A percentile compares a stretch with the other conserved stretches of the same genome.
These are phyloP conservation scores for Lyophyllum semitale DNA, from an alignment of 768 basidiomycete species.

Conservation along the genomic window DNA sequence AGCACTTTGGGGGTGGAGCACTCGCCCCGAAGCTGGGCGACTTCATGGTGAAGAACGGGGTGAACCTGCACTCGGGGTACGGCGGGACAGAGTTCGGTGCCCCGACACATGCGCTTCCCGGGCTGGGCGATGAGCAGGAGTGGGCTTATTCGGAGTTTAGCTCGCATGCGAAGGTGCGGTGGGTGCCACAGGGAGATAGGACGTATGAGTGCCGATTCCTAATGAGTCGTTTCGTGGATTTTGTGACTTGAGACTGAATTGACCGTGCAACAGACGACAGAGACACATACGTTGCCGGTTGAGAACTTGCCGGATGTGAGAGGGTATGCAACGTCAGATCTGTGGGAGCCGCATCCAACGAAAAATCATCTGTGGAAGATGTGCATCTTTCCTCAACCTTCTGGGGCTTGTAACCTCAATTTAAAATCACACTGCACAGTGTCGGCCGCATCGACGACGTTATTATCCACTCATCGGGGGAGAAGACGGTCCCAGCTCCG, in stretches of 20 bases:
- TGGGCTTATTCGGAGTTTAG: conserved; percentile 35
- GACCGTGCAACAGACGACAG: conserved; percentile 19
- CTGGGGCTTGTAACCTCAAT: not conserved
- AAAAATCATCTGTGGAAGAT: conserved; percentile 36
- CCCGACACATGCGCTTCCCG: conserved; percentile 3
- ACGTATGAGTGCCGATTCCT: conserved; percentile 39
- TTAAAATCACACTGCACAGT: conserved; percentile 12
- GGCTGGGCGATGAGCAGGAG: conserved; percentile 18
- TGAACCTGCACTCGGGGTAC: conserved; percentile 21
- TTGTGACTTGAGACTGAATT: not conserved
- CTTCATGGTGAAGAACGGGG: conserved; percentile 25
- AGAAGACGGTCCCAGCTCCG: conserved; percentile 37
- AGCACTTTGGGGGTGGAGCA: conserved; percentile 29
- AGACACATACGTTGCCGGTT: conserved; percentile 25
- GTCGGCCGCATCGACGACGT: conserved; percentile 43
- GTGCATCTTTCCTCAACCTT: conserved; percentile 14
- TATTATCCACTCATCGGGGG: conserved; percentile 34
- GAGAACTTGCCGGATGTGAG: conserved; percentile 32
- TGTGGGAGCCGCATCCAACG: conserved; percentile 37
- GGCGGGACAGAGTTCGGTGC: conserved; percentile 32
- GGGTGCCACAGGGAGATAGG: conserved; percentile 35
- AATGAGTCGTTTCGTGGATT: conserved; percentile 21
- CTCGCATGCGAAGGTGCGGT: conserved; percentile 23
- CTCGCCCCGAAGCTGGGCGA: conserved; percentile 32
- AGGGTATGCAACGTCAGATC: conserved; percentile 39